Base-by-base conservation (phyloP, 352 stramenopile genomes). In the Phytophthora gonapodyides region DNA sequence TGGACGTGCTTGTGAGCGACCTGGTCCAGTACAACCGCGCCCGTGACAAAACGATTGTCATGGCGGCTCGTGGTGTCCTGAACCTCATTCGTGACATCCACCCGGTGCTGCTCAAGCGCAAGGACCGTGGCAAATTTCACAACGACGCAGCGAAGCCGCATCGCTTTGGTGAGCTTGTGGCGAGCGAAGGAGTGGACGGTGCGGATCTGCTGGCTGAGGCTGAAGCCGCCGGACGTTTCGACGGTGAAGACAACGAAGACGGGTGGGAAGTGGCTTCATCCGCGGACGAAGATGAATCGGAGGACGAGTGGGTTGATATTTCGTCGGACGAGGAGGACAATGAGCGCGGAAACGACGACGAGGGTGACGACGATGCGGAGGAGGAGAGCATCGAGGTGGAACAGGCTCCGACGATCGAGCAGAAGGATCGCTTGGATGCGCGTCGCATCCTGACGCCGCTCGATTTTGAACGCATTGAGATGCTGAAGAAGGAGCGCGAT, bases 41-140 rank as follows among this genome's bases (percentile, higher is more conserved):
- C 55, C 80, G 88, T 9, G 97, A 99, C 85, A 98, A 99, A 83
- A 98, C 88, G 21, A 94, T 99, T 13, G 87, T 98, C 24, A 98
- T 99, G 80, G 97, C 98, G 4, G 96, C 96, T 41, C 89, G 97
- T 48, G 91, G 88, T 11, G 97, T 98, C 44, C 84, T 98, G 16
- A 99, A 99, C 76, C 88, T 99, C 51, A 96, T 99, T 60, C 87
- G 97, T 31, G 95, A 99, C 61, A 91, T 98, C 46, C 89, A 98
- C 75, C 98, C 98, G 8, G 78, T 76, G 16, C 75, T 99, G 16
- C 83, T 99, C n/a, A 93, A 98, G 78, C 93, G 92, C 40, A 99
- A 98, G 73, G 84, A 99, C 72, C 87, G 98, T 41, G 98, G 98
- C 49, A 97, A 98, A 53, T 91, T 93, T 65, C 90, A 94, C 67